These are phyloP conservation scores for Citeromyces siamensis DNA, from an alignment of 1,139 yeast genomes.

Conservation along the genomic window DNA sequence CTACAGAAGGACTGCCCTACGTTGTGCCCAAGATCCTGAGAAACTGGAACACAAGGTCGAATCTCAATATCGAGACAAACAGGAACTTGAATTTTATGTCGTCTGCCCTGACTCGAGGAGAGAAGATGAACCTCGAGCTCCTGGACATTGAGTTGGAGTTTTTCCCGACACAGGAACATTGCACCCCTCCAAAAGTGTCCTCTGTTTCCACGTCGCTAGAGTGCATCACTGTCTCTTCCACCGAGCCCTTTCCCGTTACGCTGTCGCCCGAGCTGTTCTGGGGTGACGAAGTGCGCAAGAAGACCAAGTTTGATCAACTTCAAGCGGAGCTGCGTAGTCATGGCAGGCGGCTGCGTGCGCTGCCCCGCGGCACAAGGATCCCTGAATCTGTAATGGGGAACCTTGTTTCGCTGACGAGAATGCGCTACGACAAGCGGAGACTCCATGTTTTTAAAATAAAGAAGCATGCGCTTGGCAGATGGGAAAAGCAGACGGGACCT, in stretches of 20 bases:
- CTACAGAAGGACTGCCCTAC: slow-evolving; percentile 20
- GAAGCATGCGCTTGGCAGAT: slow-evolving; percentile 2
- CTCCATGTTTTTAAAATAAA: slow-evolving; percentile 6
- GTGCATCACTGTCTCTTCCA: slow-evolving; percentile 18
- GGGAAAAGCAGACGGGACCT: slow-evolving; percentile 5
- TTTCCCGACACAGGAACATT: slow-evolving; percentile 12
- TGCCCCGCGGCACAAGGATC: slow-evolving; percentile 5
- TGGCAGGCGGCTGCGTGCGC: slow-evolving; percentile 6
- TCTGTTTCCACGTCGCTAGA: slow-evolving; percentile 10
- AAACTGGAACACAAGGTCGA: slow-evolving; percentile 4
- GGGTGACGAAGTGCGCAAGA: slow-evolving; percentile 6
- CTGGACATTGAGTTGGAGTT: slow-evolving; percentile 17
- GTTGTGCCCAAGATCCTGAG: slow-evolving; percentile 19
- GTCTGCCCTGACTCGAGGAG: slow-evolving; percentile 9
- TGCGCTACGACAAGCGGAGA: neutral
- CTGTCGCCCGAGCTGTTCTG: slow-evolving; percentile 15
- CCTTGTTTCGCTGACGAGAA: slow-evolving; percentile 4
- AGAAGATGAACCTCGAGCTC: slow-evolving; percentile 13
- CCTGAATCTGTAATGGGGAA: slow-evolving; percentile 1
- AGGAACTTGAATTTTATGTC: slow-evolving; percentile 5
- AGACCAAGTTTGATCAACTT: slow-evolving; percentile 9
- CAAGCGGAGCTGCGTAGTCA: slow-evolving; percentile 6
- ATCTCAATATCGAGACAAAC: slow-evolving; percentile 4
- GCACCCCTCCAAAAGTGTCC: slow-evolving; percentile 11
- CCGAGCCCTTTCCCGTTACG: slow-evolving; percentile 19